Base-by-base conservation (phyloP, 176 grass and related monocot species). In the Avena sativa region DNA sequence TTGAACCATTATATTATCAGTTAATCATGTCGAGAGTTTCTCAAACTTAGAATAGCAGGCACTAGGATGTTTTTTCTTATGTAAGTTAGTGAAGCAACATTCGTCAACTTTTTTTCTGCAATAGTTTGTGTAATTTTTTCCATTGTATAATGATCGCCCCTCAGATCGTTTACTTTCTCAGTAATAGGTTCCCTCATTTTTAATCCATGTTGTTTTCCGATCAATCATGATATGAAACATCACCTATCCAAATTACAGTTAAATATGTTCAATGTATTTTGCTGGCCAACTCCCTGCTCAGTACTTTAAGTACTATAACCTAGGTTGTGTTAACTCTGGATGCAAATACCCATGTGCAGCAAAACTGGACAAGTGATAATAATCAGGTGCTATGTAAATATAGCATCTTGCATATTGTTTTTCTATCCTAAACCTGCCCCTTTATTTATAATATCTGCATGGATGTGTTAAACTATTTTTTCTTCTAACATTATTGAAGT, bases 61-160 rank as follows among this genome's bases (percentile, higher is more conserved):
- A 9, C 5, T 52, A 14, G 13, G 32, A 73, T 74, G 8, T 44
- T 72, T 28, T 60, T 79, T 44, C 25, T 51, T 82, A 61, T 20
- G 30, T 25, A 12, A 44, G 43, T 34, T 34, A 34, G 32, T 34
- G 32, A 17, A 60, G 32, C 46, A 53, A 73, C n/a, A 71, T 72
- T 71, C 79, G 55, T 65, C 53, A 83, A 79, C 64, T 73, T 83
- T 55, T 28, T 64, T 78, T 51, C n/a, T 83, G 11, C 16, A 48
- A 49, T 30, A 15, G 19, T 87, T 53, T 83, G 21, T 3, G 43
- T 78, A 64, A 34, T 57, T 15, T 86, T 20, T 63, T 36, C 78
- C 32, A 71, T 48, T 87, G 63, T 79, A 28, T 62, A 79, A 79
- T 90, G 9, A 72, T 59, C 14, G 43, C 30, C 55, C n/a, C 4